phyloP scores from a whole-genome alignment of 352 stramenopile genomes.

The Phytopythium aichiense region DNA sequence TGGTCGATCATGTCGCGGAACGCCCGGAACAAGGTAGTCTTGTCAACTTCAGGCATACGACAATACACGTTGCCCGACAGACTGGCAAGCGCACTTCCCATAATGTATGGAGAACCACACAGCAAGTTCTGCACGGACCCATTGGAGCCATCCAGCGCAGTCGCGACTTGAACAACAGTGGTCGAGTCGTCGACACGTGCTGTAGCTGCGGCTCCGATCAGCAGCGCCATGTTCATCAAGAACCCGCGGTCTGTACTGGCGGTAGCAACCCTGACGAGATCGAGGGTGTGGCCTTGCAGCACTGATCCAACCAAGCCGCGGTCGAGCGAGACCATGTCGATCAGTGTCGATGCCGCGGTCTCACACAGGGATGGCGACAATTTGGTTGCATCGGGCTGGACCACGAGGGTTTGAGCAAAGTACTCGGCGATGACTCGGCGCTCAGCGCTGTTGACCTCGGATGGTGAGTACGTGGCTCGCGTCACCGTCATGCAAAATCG shows the following conservation, averaged over 20 bases:
- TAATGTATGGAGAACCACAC: constrained; percentile 26
- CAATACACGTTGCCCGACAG: constrained; percentile 1
- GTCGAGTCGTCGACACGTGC: not conserved
- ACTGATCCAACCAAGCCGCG: constrained; percentile 20
- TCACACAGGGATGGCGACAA: constrained; percentile 20
- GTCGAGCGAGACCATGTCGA: constrained; percentile 31
- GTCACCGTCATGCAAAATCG: constrained; percentile 50
- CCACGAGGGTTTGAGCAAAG: constrained; percentile 44
- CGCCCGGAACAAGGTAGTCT: constrained; percentile 19
- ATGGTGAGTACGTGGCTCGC: constrained; percentile 14
- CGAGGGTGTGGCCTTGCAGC: constrained; percentile 12
- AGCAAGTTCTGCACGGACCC: constrained; percentile 7
- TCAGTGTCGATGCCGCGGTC: constrained; percentile 28
- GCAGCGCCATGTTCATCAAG: constrained; percentile 28
- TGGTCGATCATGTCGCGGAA: constrained; percentile 24
- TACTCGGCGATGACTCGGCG: constrained; percentile 36
- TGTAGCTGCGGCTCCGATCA: constrained; percentile 16
- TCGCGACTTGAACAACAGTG: not conserved
- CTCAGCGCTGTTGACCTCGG: constrained; percentile 19
- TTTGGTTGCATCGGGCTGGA: not conserved
- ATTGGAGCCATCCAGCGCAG: not conserved
- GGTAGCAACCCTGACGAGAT: constrained; percentile 20
- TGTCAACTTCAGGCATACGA: constrained; percentile 14
- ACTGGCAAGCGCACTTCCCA: constrained; percentile 28
- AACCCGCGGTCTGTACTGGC: constrained; percentile 29